Base-by-base conservation (phyloP, 2,329 filamentous ascomycete species). In the Aspergillus pseudotamarii region DNA sequence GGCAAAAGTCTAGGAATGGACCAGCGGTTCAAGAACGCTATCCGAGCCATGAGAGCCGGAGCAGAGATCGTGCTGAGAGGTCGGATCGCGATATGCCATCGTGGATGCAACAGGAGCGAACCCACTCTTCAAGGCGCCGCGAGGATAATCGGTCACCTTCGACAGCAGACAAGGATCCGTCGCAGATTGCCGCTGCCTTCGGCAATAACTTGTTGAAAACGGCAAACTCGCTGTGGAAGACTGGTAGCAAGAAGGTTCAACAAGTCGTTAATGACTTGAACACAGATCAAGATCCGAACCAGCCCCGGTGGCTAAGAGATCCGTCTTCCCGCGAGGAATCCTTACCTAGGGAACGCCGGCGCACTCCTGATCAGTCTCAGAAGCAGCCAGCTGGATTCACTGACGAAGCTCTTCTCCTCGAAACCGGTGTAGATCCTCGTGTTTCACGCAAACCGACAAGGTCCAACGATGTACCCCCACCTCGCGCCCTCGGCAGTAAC, bases 221-320 rank as follows among this genome's bases (percentile, higher is more conserved):
- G 3, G 95, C 95, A 2, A 96, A 96, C 69, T 94, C 92, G 0
- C 80, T 98, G 0, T 99, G 95, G 95, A 99, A 97, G 75, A 92
- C 91, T 3, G 89, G 94, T 0, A 92, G 94, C 73, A 99, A 97
- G 79, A 94, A 92, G 75, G 87, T 98, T 62, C 93, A 96, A 72
- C 93, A 95, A 77, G 94, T 93, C 5, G 91, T 98, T 38, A 89
- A 93, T 10, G 95, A 99, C 19, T 91, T 98, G 63, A 87, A 88
- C 69, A 80, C 84, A 59, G 90, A 89, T n/a, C 82, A 84, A 30
- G 93, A 97, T 72, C 84, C 91, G 2, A 91, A 77, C 72, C 92
- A 97, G 74, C 95, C 95, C 0, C 95, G 92, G 74, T 99, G 95
- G 95, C 97, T 99, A 94, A 89, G 91, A 70, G 91, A 94, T 62